Evolutionary conservation across 2,329 filamentous ascomycete genomes (phyloP), one percentile per base, ranked within the genome.

Genomic region (Aspergillus hiratsukae): DNA sequence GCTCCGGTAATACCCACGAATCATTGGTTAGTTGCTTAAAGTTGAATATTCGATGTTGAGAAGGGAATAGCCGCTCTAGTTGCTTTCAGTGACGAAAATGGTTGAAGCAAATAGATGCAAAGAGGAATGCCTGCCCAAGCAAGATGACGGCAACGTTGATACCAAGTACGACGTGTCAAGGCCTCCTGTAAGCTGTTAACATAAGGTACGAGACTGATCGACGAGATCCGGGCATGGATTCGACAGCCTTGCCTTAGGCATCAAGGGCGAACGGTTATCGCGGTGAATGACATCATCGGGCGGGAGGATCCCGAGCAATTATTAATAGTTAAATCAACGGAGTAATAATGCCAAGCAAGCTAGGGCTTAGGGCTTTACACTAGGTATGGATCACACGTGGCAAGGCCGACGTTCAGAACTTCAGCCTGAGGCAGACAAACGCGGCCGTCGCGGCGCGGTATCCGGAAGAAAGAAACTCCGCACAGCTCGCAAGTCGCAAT

Each of bases 371-470:
- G 29, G 21, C 40, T 48, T 35, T 25, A 53, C 21, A 11, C 14
- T n/a, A 51, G 45, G 37, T 43, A 9, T 43, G 10, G 19, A 7
- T 28, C 2, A 48, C 56, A 58, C 56, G 56, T 58, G 56, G 53
- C 27, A 14, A 9, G 2, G 14, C 4, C 4, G 25, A n/a, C 37
- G 23, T 23, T 2, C n/a, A n/a, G n/a, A 5, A 14, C 10, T 8
- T 2, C 17, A 35, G 43, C 53, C 56, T 55, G 35, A 58, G 56
- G 56, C 56, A 55, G 2, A 1, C 17, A 19, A 3, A 10, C 14
- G 6, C 1, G n/a, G n/a, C n/a, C n/a, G n/a, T n/a, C n/a, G n/a
- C n/a, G 56, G 58, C 55, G 58, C 57, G 58, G 52, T 53, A 37
- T 43, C 31, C 58, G 56, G 53, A 58, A 58, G 14, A 46, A 46